Conservation (phyloP, 371 early-diverging fungal species). For the Mortierella polycephala region DNA sequence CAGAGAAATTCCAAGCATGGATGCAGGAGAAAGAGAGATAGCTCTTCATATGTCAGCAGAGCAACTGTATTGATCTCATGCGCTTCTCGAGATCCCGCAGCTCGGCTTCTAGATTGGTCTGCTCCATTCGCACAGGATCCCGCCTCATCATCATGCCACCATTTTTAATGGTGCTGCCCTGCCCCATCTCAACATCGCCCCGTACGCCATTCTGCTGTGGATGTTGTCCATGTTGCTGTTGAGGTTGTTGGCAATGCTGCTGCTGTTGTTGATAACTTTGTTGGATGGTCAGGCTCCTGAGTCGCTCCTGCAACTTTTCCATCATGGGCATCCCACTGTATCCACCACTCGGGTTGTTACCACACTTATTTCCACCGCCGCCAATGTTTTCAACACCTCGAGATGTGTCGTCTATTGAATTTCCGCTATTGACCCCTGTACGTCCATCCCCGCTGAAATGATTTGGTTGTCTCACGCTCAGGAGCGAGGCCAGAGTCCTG, state of each 20-base stretch:
- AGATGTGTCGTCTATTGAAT: neutral
- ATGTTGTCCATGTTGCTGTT: constrained; percentile 7
- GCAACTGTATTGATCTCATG: constrained; percentile 43
- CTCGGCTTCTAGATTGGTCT: constrained; percentile 33
- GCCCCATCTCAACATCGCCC: constrained; percentile 4
- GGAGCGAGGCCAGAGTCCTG: constrained; percentile 27
- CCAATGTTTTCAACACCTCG: no score
- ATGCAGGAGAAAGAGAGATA: neutral
- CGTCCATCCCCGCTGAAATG: constrained; percentile 12
- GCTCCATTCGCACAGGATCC: constrained; percentile 36
- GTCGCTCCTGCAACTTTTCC: constrained; percentile 33
- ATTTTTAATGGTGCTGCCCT: neutral
- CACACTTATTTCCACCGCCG: neutral
- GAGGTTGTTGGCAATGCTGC: constrained; percentile 4
- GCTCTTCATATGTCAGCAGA: constrained; percentile 7
- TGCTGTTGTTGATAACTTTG: constrained; percentile 30
- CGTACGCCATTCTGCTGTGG: neutral
- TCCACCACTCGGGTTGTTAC: constrained; percentile 3
- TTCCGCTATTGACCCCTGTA: neutral
- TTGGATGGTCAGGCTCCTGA: constrained; percentile 30
- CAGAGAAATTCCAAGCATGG: no score
- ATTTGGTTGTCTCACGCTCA: constrained; percentile 24
- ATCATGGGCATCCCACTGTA: constrained; percentile 32
- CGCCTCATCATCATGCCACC: neutral
- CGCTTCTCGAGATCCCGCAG: constrained; percentile 39